Base-by-base conservation (phyloP, 768 basidiomycete genomes). In the Serendipita vermifera region DNA sequence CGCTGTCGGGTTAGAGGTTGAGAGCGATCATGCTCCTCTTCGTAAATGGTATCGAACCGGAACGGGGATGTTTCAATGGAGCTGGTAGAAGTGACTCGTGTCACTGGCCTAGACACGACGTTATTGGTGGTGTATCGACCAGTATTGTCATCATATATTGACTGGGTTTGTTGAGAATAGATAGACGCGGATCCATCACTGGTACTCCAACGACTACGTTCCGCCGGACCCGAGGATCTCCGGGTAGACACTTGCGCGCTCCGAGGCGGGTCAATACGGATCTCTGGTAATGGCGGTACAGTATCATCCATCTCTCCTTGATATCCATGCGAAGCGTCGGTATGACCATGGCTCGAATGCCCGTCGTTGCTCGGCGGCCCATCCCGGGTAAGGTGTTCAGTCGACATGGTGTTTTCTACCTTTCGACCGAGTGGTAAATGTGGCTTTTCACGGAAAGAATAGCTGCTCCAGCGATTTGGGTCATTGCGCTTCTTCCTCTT, bases 41-140 rank as follows among this genome's bases (percentile, higher is more conserved):
- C 35, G 9, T 36, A 9, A 9, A 36, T 36, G 9, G 15, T 22
- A n/a, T 51, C 46, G 22, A 51, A 51, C 17, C 46, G 46, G 46
- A 51, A 51, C 26, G 46, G 46, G n/a, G 46, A 51, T 9, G 26
- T 51, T 9, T 51, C 46, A 51, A 22, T 51, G 5, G 46, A 51
- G 22, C 29, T 29, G n/a, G n/a, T n/a, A 22, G 46, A 51, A 5
- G 46, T 51, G 7, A 51, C 46, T 4, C 46, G 46, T n/a, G 17
- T 51, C 29, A 29, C 7, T 5, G 46, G 32, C 29, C 46, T 22
- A 20, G 39, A 7, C 27, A 20, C 39, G 9, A n/a, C 17, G 1
- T 31, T 31, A 27, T 15, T 22, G 9, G 9, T 36, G 22, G 46
- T n/a, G 17, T 24, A 51, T 7, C 22, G 20, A 5, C 32, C 46